These are phyloP conservation scores for Iberis pinnata DNA, from an alignment of 345 rosid genomes.

Conservation along the genomic window DNA sequence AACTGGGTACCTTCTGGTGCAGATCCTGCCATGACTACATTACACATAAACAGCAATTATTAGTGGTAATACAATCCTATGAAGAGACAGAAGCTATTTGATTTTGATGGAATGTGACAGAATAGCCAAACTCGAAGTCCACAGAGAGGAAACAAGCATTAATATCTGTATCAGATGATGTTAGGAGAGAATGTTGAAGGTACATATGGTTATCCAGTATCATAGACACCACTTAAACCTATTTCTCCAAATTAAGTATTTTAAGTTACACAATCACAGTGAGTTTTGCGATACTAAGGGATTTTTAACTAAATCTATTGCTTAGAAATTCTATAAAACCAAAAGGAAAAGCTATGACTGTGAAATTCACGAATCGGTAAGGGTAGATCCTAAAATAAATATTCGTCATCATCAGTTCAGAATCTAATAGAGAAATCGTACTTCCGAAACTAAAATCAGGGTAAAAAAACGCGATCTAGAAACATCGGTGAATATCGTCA, in stretches of 20 bases:
- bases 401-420: not conserved
- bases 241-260: conserved; percentile 10
- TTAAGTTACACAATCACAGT: not conserved
- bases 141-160: conserved; percentile 29
- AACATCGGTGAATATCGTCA: not conserved
- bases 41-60: not conserved
- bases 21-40: conserved; percentile 60
- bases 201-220: conserved; percentile 15
- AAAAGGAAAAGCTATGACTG: not conserved
- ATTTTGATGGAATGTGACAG: conserved; percentile 8
- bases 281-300: not conserved
- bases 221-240: conserved; percentile 24
- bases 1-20: conserved; percentile 61
- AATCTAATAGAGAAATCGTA: conserved; percentile 4
- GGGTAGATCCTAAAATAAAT: not conserved
- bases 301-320: not conserved
- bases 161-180: conserved; percentile 18
- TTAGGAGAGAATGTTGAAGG: conserved; percentile 20
- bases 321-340: not conserved
- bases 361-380: not conserved
- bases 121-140: conserved; percentile 33
- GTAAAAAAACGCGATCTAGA: conserved; percentile 9
- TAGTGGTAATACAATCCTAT: not conserved
- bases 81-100: not conserved
- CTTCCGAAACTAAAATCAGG: too few relatives aligned